Evolutionary conservation across 805 yeast species (phyloP).

Genomic region (Zygotorulaspora chibaensis): DNA sequence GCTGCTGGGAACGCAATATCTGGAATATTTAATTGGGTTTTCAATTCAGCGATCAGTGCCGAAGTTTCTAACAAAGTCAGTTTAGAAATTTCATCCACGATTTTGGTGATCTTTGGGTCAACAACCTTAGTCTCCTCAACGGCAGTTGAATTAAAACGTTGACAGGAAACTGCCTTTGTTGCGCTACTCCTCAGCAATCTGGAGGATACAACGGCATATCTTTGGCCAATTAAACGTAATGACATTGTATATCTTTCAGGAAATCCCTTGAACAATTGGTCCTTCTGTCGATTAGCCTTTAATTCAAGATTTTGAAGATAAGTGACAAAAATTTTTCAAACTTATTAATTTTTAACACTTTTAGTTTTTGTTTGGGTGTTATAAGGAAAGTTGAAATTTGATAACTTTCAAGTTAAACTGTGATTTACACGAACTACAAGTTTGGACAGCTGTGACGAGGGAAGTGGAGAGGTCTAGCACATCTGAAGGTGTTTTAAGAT

Average conservation of each 20-base stretch:
- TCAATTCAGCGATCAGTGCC: slow-evolving; percentile 73
- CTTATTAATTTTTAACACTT: background rate
- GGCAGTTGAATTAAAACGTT: slow-evolving; percentile 50
- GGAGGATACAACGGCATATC: slow-evolving; percentile 12
- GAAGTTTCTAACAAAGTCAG: slow-evolving; percentile 92
- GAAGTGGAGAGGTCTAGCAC: background rate
- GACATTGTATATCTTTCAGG: slow-evolving; percentile 10
- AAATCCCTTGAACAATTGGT: background rate
- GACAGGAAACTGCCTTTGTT: slow-evolving; percentile 15
- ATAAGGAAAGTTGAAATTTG: background rate
- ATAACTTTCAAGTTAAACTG: background rate
- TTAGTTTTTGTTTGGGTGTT: slow-evolving; percentile 1
- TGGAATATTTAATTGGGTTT: slow-evolving; percentile 81
- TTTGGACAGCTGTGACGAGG: background rate
- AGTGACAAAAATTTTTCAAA: background rate
- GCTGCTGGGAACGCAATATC: slow-evolving; percentile 84
- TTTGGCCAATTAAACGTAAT: slow-evolving; percentile 21
- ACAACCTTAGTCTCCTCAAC: slow-evolving; percentile 57
- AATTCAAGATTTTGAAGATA: too few species aligned
- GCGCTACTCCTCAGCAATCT: slow-evolving; percentile 10
- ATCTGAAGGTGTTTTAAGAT: slow-evolving; percentile 35
- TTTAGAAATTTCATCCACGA: slow-evolving; percentile 87
- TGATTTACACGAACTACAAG: background rate
- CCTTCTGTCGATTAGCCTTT: background rate
- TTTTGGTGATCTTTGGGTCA: slow-evolving; percentile 80